Conservation (phyloP, 2,329 filamentous ascomycete genomes). For the Fusarium sacchari region DNA sequence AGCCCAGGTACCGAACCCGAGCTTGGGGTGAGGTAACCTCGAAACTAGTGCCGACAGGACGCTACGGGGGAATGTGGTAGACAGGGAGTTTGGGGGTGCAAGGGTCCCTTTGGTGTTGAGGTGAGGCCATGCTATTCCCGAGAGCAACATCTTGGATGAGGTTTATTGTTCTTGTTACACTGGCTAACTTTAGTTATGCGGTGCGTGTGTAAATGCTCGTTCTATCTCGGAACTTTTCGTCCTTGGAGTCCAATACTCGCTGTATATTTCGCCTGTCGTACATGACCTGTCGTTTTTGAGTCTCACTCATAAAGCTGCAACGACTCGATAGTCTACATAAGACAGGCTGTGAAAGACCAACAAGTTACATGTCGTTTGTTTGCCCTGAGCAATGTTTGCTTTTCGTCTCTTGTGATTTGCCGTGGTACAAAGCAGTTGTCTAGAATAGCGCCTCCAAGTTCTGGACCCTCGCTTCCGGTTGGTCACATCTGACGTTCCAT, state of each 20-base stretch:
- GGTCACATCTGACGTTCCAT: constrained; percentile 30
- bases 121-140: constrained; percentile 18
- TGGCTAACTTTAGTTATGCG: background rate
- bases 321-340: background rate
- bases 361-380: background rate
- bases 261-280: background rate
- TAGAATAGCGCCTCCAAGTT: constrained; percentile 11
- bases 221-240: constrained; percentile 24
- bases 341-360: background rate
- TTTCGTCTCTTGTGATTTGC: background rate
- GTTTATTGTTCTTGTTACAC: background rate
- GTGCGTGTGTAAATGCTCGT: background rate
- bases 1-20: constrained; percentile 37
- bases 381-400: background rate
- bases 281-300: constrained; percentile 7
- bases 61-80: constrained; percentile 37
- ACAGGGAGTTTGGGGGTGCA: constrained; percentile 36
- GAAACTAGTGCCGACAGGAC: constrained; percentile 21
- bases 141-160: background rate
- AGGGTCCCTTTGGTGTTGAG: constrained; percentile 17
- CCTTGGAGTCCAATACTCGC: background rate
- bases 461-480: constrained; percentile 18
- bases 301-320: background rate
- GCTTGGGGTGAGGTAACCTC: constrained; percentile 1
- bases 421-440: background rate